Evolutionary conservation across 208 protist species (phyloP), one percentile per base, ranked within the genome.

Genomic region (Crithidia bombi): DNA sequence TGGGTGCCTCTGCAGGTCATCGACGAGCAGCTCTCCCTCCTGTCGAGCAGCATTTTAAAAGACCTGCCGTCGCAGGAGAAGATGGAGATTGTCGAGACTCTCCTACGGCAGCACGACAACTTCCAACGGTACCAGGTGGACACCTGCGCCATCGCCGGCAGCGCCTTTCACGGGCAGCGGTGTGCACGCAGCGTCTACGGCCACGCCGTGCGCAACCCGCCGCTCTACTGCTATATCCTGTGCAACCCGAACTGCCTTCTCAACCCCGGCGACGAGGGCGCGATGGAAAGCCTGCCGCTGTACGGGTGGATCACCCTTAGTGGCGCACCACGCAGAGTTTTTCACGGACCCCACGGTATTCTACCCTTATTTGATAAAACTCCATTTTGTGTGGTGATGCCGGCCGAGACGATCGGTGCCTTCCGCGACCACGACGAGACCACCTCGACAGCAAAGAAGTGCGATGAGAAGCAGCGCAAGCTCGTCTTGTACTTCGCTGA

Each of bases 1-100:
- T 92, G 83, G 82, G 63, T 92, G 30, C 83, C 86, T 19, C 51
- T 89, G 30, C 44, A 50, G 38, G 32, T 79, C 14, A 58, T 92
- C 3, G 23, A 74, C 25, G 30, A 47, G 21, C 38, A 81, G 38
- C 52, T 91, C n/a, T 30, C 38, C 10, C 19, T 17, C 1, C 32
- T 78, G 32, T 15, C 46, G 11, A 49, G 63, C 23, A 41, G 35
- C 30, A 43, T 63, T 21, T 17, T 52, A 17, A 51, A 49, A n/a
- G 23, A 75, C 26, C 14, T 67, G 10, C 75, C 70, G 26, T 50
- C 50, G 30, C 28, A 52, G 26, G 71, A 73, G 54, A 28, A n/a
- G 25, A 46, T 65, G 14, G 38, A 68, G 19, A 69, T 76, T 28
- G 57, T 91, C 33, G 49, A 67, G 38, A 12, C 78, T 43, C 47